phyloP scores from a whole-genome alignment of 192 early-diverging fungal genomes.

The Funneliformis geosporum region DNA sequence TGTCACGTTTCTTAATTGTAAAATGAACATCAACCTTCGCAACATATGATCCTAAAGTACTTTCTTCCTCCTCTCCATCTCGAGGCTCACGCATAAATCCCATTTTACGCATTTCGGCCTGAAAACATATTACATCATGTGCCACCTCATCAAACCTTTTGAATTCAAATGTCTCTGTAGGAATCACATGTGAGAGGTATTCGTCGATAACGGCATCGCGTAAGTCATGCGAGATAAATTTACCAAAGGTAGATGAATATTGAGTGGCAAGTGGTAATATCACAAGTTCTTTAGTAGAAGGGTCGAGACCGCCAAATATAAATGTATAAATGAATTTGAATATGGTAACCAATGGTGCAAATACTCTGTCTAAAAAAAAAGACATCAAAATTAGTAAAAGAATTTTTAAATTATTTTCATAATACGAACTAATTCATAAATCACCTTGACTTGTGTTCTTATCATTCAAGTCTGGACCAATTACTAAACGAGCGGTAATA shows the following conservation, averaged over 20 bases:
- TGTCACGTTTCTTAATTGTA: conserved; percentile 47
- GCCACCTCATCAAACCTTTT: conserved; percentile 36
- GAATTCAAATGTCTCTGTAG: conserved; percentile 35
- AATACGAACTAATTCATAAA: background rate
- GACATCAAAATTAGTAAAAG: background rate
- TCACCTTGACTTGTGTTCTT: background rate
- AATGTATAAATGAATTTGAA: conserved; percentile 30
- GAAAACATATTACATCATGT: conserved; percentile 32
- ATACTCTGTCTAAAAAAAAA: conserved; percentile 1
- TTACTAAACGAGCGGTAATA: background rate
- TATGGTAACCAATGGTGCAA: conserved; percentile 4
- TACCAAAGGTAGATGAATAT: conserved; percentile 26
- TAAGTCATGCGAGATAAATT: conserved; percentile 21
- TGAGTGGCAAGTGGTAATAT: conserved; percentile 16
- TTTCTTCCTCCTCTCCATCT: conserved; percentile 32
- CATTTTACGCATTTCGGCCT: conserved; percentile 44
- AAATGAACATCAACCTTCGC: conserved; percentile 52
- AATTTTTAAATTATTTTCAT: background rate
- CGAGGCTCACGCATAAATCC: conserved; percentile 28
- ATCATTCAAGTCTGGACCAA: conserved; percentile 9
- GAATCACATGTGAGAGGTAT: conserved; percentile 37
- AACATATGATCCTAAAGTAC: conserved; percentile 43
- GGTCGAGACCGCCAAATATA: conserved; percentile 30
- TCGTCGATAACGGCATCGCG: conserved; percentile 35
- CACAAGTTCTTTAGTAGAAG: background rate